Percentiles rank a stretch among this genome's conserved stretches.
Conservation (phyloP, 805 yeast species). For the Saccharomycopsis capsularis region DNA sequence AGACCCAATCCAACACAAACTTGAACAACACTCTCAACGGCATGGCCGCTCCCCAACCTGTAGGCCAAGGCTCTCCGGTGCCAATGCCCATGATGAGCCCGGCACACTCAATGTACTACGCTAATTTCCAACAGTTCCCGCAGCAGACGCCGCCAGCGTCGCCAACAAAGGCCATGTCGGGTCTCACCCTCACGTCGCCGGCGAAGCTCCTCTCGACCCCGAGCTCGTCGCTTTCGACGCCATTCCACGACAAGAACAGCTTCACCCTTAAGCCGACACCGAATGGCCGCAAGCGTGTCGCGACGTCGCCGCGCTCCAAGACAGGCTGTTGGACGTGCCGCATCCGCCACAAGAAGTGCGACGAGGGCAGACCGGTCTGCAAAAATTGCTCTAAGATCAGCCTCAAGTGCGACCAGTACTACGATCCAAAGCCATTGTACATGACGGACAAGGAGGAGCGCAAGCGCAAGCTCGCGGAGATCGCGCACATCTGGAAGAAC, state of each 20-base stretch:
- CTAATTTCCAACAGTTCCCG: neutral
- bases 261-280: constrained; percentile 20
- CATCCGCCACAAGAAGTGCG: constrained; percentile 59
- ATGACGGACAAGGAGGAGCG: constrained; percentile 21
- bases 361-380: constrained; percentile 40
- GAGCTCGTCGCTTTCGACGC: neutral
- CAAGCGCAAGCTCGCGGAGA: constrained; percentile 20
- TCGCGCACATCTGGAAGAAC: constrained; percentile 21
- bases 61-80: neutral
- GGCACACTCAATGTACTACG: neutral
- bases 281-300: constrained; percentile 21
- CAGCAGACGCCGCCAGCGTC: constrained; percentile 17
- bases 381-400: constrained; percentile 32
- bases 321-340: constrained; percentile 58
- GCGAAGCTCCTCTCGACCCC: neutral
- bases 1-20: constrained; percentile 8
- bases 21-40: too few species aligned
- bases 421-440: constrained; percentile 22
- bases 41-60: neutral
- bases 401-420: constrained; percentile 21
- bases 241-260: constrained; percentile 1
- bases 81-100: neutral
- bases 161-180: constrained; percentile 14
- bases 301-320: constrained; percentile 32
- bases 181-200: constrained; percentile 8